These are phyloP conservation scores for Ophiostoma angusticollis DNA, from an alignment of 2,329 filamentous ascomycete genomes.

Conservation along the genomic window DNA sequence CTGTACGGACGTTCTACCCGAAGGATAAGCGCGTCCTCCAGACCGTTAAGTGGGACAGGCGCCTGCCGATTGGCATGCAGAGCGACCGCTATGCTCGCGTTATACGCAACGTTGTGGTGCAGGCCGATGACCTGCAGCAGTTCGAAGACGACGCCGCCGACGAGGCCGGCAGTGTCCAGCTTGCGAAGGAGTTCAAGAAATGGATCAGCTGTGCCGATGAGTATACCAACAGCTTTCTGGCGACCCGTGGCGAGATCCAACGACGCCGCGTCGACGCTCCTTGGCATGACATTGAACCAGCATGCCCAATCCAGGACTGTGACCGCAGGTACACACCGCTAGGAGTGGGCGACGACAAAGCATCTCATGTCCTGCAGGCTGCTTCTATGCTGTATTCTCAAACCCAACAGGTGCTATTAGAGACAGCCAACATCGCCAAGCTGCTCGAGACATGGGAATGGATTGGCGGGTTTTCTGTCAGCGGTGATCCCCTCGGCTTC, in stretches of 20 bases:
- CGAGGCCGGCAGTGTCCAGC: too few relatives aligned
- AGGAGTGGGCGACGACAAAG: background rate
- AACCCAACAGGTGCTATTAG: background rate
- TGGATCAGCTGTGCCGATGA: background rate
- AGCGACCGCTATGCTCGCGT: constrained; percentile 24
- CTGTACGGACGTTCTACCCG: constrained; percentile 26
- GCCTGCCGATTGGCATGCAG: constrained; percentile 24
- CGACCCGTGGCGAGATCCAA: constrained; percentile 8
- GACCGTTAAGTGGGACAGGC: constrained; percentile 21
- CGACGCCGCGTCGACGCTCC: constrained; percentile 8
- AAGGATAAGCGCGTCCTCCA: constrained; percentile 22
- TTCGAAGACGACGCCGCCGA: too few relatives aligned
- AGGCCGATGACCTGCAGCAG: constrained; percentile 19
- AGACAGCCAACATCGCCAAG: background rate
- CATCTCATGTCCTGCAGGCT: constrained; percentile 1
- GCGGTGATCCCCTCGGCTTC: too few relatives aligned
- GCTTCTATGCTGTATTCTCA: background rate
- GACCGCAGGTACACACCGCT: constrained; percentile 5
- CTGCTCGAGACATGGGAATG: background rate
- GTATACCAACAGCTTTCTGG: background rate
- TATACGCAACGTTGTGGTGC: constrained; percentile 18
- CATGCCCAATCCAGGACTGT: background rate
- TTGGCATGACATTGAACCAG: background rate
- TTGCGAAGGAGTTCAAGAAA: background rate
- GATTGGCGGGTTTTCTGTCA: constrained; percentile 3